A percentile compares a stretch with the other conserved stretches of the same genome.
Conservation (phyloP, 805 yeast genomes). For the Ogataea pini region DNA sequence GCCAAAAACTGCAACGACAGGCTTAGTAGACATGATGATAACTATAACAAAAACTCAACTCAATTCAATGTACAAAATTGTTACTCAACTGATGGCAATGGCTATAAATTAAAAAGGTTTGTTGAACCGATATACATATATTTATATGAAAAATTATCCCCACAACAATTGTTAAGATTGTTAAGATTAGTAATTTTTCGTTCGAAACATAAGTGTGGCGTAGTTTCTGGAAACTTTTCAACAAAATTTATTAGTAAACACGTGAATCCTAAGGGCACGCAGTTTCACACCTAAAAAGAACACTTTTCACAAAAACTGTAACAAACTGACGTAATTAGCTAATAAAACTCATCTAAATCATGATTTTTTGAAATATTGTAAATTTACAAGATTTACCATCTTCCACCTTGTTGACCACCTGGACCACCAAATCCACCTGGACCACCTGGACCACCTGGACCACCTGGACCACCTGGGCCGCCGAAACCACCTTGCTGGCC, state of each 20-base stretch:
- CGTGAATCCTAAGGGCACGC: neutral
- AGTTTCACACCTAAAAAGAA: too few relatives aligned
- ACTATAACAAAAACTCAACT: too few relatives aligned
- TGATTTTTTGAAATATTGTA: neutral
- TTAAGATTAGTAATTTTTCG: too few relatives aligned
- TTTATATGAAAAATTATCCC: too few relatives aligned
- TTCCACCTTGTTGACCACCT: conserved; percentile 26
- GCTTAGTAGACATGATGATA: conserved; percentile 23
- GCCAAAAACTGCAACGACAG: conserved; percentile 53
- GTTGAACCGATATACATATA: too few relatives aligned
- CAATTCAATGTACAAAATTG: too few relatives aligned
- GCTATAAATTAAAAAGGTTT: too few relatives aligned
- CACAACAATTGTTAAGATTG: too few relatives aligned
- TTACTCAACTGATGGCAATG: too few relatives aligned
- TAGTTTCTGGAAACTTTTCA: neutral
- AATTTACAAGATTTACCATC: conserved; percentile 4
- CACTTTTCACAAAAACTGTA: too few relatives aligned
- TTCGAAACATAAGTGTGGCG: too few relatives aligned
- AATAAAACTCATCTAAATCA: neutral
- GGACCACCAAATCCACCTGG: conserved; percentile 20
- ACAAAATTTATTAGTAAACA: too few relatives aligned
- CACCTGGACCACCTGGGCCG: conserved; percentile 16
- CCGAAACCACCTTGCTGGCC: conserved; percentile 25
- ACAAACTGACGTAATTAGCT: neutral
- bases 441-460: conserved; percentile 22